Base-by-base conservation (phyloP, 2,329 filamentous ascomycete species). In the Berkeleyomyces rouxiae region DNA sequence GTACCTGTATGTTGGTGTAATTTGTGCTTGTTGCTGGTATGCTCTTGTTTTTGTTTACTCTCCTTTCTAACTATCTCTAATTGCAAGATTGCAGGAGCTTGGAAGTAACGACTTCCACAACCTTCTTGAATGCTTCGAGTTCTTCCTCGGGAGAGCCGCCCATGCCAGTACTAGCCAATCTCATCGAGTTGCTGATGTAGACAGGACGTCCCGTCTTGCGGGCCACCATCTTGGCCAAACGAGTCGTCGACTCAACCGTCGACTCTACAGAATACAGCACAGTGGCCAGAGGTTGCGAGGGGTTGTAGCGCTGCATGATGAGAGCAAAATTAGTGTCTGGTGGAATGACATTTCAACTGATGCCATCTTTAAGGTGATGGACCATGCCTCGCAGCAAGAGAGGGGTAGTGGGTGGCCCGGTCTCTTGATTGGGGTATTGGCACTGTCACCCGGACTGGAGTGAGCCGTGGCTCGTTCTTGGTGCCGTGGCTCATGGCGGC, bases 161-260 rank as follows among this genome's bases (percentile, higher is more conserved):
- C 69, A 90, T 81, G 1, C 85, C 87, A 4, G 85, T 80, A 69
- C 79, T 83, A 11, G 82, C 81, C 66, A 96, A 83, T 67, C 85
- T 89, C 69, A 95, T 83, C 42, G 90, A 96, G 70, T 88, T 95
- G 31, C 88, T 88, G 16, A 97, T 88, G 71, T 96, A 97, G n/a
- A 88, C 85, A 0, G 90, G 90, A 66, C 84, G 81, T 40, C 79
- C 77, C 37, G 85, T 81, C 68, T 82, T 86, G 61, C 83, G 82
- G n/a, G 87, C 88, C 11, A 97, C 74, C 1, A 96, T 79, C 72
- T 88, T 93, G 1, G 93, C 89, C 65, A 96, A 75, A 4, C 93
- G 83, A 1, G 85, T 88, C 1, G 92, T 86, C 71, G 96, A 95
- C 72, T 97, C 93, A 57, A 95, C 73, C 7, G 87, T 92, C 4